These are phyloP conservation scores for Ambrosia hybrid DNA, from an alignment of 140 eudicot genomes.

Conservation along the genomic window DNA sequence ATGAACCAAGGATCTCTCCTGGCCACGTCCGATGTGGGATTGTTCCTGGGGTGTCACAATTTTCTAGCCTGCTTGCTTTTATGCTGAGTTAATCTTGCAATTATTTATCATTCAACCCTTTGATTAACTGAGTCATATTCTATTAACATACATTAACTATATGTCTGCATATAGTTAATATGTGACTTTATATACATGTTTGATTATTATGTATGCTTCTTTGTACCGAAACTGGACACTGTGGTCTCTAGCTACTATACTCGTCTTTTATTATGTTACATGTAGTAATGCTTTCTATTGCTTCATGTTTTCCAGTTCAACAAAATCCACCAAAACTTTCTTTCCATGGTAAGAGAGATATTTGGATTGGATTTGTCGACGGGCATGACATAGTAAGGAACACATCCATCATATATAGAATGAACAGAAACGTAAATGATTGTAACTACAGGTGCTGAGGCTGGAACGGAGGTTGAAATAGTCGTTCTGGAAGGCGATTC, in stretches of 20 bases:
- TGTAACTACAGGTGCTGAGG: constrained; percentile 42
- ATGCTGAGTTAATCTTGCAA: too few relatives aligned
- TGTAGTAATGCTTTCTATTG: constrained; percentile 12
- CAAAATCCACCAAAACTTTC: constrained; percentile 16
- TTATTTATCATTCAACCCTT: too few relatives aligned
- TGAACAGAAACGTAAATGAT: too few relatives aligned
- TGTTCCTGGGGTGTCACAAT: too few relatives aligned
- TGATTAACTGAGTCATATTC: too few relatives aligned
- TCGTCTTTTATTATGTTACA: background rate
- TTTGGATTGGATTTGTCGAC: constrained; percentile 18
- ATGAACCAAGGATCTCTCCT: too few relatives aligned
- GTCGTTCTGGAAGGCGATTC: constrained; percentile 47
- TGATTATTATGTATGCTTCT: constrained; percentile 18
- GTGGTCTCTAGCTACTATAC: background rate
- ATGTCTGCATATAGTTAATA: too few relatives aligned
- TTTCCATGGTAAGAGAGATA: constrained; percentile 37
- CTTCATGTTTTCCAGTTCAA: constrained; percentile 21
- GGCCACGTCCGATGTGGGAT: too few relatives aligned
- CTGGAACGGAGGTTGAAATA: constrained; percentile 48
- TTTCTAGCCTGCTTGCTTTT: too few relatives aligned
- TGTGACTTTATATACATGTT: background rate
- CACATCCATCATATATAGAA: too few relatives aligned
- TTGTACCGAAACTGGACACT: background rate
- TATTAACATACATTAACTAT: too few relatives aligned
- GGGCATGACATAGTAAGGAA: constrained; percentile 27